These are phyloP conservation scores for Neospermospora avenae DNA, from an alignment of 2,329 filamentous ascomycete species.

Conservation along the genomic window DNA sequence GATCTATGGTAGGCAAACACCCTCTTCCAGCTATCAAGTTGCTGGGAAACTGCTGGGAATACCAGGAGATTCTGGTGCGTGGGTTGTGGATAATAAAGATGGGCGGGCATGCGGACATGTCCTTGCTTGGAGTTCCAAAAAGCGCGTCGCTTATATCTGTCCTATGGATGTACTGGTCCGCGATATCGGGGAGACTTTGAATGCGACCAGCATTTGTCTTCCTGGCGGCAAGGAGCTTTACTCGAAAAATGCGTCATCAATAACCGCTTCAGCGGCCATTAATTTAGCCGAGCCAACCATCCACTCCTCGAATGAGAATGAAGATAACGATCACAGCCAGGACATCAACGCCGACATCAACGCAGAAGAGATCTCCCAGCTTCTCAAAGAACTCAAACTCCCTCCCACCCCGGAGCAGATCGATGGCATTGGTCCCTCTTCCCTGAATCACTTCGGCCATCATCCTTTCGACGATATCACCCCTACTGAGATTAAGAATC, in stretches of 20 bases:
- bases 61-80: constrained; percentile 88
- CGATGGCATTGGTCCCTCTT: constrained; percentile 10
- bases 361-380: constrained; percentile 14
- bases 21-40: constrained; percentile 68
- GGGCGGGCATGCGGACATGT: constrained; percentile 86
- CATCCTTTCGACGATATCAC: not conserved
- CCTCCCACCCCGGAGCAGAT: constrained; percentile 23
- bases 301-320: not conserved
- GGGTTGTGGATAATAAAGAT: constrained; percentile 79
- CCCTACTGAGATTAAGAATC: not conserved
- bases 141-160: constrained; percentile 83
- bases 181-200: constrained; percentile 78
- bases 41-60: constrained; percentile 54
- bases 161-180: constrained; percentile 89
- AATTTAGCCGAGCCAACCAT: not conserved
- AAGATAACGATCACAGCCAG: not conserved
- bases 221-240: constrained; percentile 52
- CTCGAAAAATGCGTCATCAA: not conserved
- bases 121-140: constrained; percentile 79
- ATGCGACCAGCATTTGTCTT: constrained; percentile 66
- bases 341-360: constrained; percentile 6
- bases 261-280: not conserved
- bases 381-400: constrained; percentile 18
- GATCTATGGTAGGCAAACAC: constrained; percentile 77
- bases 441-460: not conserved